These are phyloP conservation scores for Penicillium paxilli DNA, from an alignment of 495 filamentous ascomycete genomes.

Conservation along the genomic window DNA sequence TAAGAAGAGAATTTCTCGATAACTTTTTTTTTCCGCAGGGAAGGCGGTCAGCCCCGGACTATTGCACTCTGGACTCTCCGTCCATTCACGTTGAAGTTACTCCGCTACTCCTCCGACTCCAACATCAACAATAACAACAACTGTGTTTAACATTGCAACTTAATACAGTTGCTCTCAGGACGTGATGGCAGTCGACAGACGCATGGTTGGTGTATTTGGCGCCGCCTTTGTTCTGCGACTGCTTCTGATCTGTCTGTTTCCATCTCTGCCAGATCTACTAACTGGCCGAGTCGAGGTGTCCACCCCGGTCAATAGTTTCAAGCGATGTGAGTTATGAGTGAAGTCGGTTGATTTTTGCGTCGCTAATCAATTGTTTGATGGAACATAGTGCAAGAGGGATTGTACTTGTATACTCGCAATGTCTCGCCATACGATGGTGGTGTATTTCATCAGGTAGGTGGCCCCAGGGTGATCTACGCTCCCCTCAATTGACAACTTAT, in stretches of 20 bases:
- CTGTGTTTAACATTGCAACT: too few relatives aligned
- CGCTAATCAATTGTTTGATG: background rate
- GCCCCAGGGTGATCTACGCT: background rate
- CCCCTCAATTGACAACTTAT: constrained; percentile 6
- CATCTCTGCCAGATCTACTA: constrained; percentile 79
- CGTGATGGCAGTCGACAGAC: constrained; percentile 65
- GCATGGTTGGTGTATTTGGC: constrained; percentile 72
- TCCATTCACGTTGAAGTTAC: background rate
- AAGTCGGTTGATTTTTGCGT: background rate
- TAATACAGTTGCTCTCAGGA: too few relatives aligned
- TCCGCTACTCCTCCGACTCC: background rate
- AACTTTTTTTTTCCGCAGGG: constrained; percentile 38
- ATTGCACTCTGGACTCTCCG: too few relatives aligned
- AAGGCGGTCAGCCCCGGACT: constrained; percentile 14
- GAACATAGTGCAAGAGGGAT: constrained; percentile 83
- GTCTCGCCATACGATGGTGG: constrained; percentile 97
- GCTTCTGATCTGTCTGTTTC: constrained; percentile 77
- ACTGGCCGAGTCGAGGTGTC: constrained; percentile 94
- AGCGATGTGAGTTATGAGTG: constrained; percentile 68
- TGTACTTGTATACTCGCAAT: constrained; percentile 94
- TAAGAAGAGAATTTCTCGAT: constrained; percentile 40
- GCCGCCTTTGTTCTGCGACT: constrained; percentile 79
- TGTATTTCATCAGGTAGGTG: constrained; percentile 83
- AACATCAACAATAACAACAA: too few relatives aligned
- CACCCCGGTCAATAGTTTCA: constrained; percentile 96